Conservation (phyloP, 129 eudicot genomes). For the Sambucus nigra region DNA sequence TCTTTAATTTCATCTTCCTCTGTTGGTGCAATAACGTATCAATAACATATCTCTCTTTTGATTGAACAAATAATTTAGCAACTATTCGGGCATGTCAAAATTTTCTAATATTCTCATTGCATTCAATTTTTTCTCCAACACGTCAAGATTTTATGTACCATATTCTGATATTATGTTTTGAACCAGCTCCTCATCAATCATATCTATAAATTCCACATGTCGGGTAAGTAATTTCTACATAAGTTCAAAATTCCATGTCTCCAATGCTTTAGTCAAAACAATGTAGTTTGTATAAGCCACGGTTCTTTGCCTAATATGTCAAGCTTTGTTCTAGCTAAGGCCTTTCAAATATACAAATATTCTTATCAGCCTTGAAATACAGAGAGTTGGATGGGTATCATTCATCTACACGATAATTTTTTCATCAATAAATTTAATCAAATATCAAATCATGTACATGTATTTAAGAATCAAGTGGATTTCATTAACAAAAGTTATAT, state of each 20-base stretch:
- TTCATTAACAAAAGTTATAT: no score
- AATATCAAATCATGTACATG: no score
- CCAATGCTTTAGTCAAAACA: slow-evolving; percentile 93
- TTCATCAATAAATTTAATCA: no score
- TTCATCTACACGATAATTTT: slow-evolving; percentile 98
- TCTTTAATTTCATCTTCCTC: slow-evolving; percentile 23
- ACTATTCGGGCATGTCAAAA: slow-evolving; percentile 63
- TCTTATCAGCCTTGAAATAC: slow-evolving; percentile 89
- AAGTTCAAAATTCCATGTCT: slow-evolving; percentile 93
- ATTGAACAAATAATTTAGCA: slow-evolving; percentile 44
- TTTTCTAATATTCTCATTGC: slow-evolving; percentile 87
- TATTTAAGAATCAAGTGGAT: no score
- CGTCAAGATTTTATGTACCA: slow-evolving; percentile 66
- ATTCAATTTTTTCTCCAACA: slow-evolving; percentile 56
- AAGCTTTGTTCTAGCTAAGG: slow-evolving; percentile 74
- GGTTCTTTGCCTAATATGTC: slow-evolving; percentile 84
- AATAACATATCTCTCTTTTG: slow-evolving; percentile 28
- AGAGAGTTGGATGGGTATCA: slow-evolving; percentile 96
- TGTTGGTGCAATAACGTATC: slow-evolving; percentile 7
- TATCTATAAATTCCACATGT: slow-evolving; percentile 82
- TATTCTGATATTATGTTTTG: slow-evolving; percentile 53
- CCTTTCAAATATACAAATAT: slow-evolving; percentile 89
- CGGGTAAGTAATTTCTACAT: slow-evolving; percentile 89
- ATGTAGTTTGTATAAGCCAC: slow-evolving; percentile 95
- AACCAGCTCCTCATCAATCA: slow-evolving; percentile 79